These are phyloP conservation scores for Lycium ferocissimum DNA, from an alignment of 257 asterid species.

Conservation along the genomic window DNA sequence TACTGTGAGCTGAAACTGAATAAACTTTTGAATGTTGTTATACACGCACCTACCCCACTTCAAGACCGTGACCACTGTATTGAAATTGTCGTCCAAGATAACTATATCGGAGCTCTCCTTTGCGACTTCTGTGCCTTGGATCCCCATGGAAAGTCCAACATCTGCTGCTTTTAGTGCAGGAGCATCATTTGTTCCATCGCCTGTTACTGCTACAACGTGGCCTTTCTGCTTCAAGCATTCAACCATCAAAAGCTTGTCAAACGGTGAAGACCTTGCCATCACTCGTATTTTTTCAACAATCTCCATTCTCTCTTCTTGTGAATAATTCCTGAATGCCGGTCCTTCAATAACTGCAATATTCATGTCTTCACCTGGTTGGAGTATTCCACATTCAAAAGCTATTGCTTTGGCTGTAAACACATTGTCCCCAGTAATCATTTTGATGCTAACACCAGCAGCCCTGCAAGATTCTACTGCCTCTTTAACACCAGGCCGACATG, in stretches of 20 bases:
- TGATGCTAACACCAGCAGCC: conserved; percentile 33
- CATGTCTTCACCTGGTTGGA: no score
- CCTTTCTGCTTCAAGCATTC: no score
- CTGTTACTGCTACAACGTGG: conserved; percentile 46
- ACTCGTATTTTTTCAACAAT: neutral
- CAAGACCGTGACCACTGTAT: conserved; percentile 43
- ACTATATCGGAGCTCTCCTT: conserved; percentile 49
- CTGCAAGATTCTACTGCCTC: conserved; percentile 35
- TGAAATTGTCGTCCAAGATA: conserved; percentile 46
- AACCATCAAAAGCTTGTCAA: neutral
- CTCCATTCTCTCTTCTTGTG: neutral
- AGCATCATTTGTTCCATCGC: conserved; percentile 50
- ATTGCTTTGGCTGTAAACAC: conserved; percentile 38
- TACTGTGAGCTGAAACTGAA: conserved; percentile 56
- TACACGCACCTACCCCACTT: conserved; percentile 54
- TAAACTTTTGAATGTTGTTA: conserved; percentile 48
- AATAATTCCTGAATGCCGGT: no score
- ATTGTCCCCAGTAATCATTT: conserved; percentile 39
- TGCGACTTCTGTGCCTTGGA: conserved; percentile 47
- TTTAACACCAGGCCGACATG: conserved; percentile 37
- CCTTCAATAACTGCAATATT: no score
- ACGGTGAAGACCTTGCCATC: conserved; percentile 37
- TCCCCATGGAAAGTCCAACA: conserved; percentile 50
- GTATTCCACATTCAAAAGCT: conserved; percentile 38
- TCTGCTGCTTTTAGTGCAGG: conserved; percentile 47